Evolutionary conservation across 257 asterid species (phyloP), one percentile per base, ranked within the genome.

Genomic region (Hygrophila difformis): DNA sequence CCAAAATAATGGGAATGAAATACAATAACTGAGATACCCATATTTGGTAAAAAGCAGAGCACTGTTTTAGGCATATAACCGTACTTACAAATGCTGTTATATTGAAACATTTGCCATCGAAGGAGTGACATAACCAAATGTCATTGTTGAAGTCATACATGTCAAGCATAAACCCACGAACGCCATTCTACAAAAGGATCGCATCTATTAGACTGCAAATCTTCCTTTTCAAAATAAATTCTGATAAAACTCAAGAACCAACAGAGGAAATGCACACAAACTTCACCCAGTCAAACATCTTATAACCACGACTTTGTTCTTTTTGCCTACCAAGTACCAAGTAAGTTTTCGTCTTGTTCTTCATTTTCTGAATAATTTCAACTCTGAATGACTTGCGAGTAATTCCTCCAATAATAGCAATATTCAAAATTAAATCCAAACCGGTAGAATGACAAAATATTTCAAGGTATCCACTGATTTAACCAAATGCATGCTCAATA

Each of bases 81-180:
- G 39, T 44, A 78, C 95, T 81, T 70, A 81, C 95, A 70, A 85
- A 81, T 13, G 94, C 63, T 11, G 96, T 81, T 11, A 76, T 54
- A 39, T 85, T 82, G 62, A 37, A 75, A 51, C 96, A 85, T 20
- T 39, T 35, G 36, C 88, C 92, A 2, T 48, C 57, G 36, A 74
- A 72, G n/a, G 96, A 85, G 60, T 85, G 96, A 57, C 96, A 85
- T 53, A 85, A 51, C 94, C 94, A 85, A 50, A 85, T 61, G 55
- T 78, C 88, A 22, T 76, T 39, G 43, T 76, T 65, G 79, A 85
- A 82, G 60, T 85, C 96, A 41, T 85, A 85, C 77, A 76, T 66
- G 60, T 85, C 96, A 14, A 85, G 94, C 96, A 85, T 85, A 23
- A 85, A 79, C 29, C 96, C 96, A 19, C 96, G 82, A 44, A 85